Evolutionary conservation across 768 basidiomycete genomes (phyloP), one percentile per base, ranked within the genome.

Genomic region (Lentinula aciculospora): DNA sequence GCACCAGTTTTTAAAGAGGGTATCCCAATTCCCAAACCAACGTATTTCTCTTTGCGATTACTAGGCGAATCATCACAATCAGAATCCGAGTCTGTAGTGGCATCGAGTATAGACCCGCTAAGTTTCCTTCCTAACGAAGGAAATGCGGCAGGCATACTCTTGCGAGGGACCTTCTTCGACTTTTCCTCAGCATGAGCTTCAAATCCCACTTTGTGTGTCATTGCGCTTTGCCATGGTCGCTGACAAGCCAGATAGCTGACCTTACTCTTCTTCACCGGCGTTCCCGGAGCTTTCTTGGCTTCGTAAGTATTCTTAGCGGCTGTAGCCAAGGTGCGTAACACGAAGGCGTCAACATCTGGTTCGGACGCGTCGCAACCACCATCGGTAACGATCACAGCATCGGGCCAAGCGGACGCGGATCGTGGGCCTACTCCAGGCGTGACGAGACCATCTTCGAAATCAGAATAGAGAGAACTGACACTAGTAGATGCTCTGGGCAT

Each of bases 221-320:
- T 80, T 3, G 89, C 89, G 65, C 89, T 91, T 68, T 90, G 89
- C 89, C 89, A 92, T 3, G 86, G 88, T 9, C 89, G 76, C 50
- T 82, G 80, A 59, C 76, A 76, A 28, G 76, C 74, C 34, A 86
- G 71, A 65, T 81, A 76, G 39, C 79, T 77, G 21, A 81, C 84
- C 70, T 85, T 85, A 58, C 76, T 68, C 65, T 78, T 84, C 77
- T 92, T 92, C n/a, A 90, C 87, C 1, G 90, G 90, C 13, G 90
- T 92, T 0, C 87, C 89, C 1, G 90, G 90, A 5, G 82, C 81
- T 57, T 77, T 84, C 76, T 89, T 91, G 17, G 67, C 60, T 19
- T 65, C 72, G 3, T 64, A 66, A 29, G 75, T 70, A 2, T 74
- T 75, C 59, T 84, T 86, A 13, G 79, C 75, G 10, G 81, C 82